Evolutionary conservation across 2,329 filamentous ascomycete species (phyloP).

Genomic region (Malbranchea cinnamomea): DNA sequence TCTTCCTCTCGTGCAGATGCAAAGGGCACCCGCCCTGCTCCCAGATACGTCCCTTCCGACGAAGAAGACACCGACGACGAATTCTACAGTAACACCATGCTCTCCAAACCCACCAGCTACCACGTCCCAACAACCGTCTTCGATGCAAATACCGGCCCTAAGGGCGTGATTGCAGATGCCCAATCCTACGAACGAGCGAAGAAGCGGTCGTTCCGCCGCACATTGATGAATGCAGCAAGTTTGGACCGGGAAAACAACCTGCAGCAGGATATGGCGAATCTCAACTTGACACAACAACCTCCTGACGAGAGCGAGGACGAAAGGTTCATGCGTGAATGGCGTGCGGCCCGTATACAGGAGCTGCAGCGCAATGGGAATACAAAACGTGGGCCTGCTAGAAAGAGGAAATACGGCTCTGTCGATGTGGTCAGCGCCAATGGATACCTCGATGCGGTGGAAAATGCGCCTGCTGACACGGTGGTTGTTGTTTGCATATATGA

Average conservation of each 20-base stretch:
- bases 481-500: constrained; percentile 94
- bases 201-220: constrained; percentile 32
- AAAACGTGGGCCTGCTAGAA: constrained; percentile 59
- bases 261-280: not conserved
- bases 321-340: constrained; percentile 70
- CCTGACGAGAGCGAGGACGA: constrained; percentile 51
- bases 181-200: constrained; percentile 34
- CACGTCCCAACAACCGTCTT: constrained; percentile 31
- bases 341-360: constrained; percentile 63
- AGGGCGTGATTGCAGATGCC: constrained; percentile 37
- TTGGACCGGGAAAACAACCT: constrained; percentile 16
- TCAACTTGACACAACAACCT: constrained; percentile 1
- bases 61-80: constrained; percentile 15
- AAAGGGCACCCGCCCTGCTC: constrained; percentile 4
- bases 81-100: constrained; percentile 21
- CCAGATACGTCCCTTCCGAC: constrained; percentile 15
- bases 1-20: constrained; percentile 4
- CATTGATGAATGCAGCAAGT: constrained; percentile 23
- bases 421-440: constrained; percentile 77
- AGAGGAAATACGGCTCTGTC: constrained; percentile 62
- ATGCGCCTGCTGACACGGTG: constrained; percentile 61
- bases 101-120: constrained; percentile 23
- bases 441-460: constrained; percentile 93
- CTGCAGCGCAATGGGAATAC: constrained; percentile 49
- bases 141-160: constrained; percentile 36